Evolutionary conservation across 441 rosid genomes (phyloP).

Genomic region (Arabidopsis lyrata): DNA sequence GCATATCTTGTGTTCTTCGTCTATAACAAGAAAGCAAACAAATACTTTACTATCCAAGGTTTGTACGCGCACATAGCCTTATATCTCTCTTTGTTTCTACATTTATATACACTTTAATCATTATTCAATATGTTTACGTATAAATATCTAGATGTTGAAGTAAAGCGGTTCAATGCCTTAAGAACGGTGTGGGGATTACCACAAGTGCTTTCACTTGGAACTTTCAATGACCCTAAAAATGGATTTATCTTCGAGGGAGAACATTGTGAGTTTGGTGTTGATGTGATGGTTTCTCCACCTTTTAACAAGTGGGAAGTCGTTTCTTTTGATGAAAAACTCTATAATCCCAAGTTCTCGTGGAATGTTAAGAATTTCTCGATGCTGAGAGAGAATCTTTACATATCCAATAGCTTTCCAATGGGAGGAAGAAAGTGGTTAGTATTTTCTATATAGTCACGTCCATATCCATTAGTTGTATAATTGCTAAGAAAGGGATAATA

Average conservation of each 20-base stretch:
- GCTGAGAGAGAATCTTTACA: not conserved
- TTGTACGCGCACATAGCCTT: not conserved
- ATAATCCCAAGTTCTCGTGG: not conserved
- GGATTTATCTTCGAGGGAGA: slow-evolving; percentile 22
- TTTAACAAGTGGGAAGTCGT: slow-evolving; percentile 4
- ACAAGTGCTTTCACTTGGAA: slow-evolving; percentile 7
- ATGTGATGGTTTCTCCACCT: slow-evolving; percentile 4
- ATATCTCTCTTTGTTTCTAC: no score
- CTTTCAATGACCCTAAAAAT: slow-evolving; percentile 4
- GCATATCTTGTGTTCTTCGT: not conserved
- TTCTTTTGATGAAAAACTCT: not conserved
- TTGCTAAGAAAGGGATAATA: no score
- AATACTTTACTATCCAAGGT: slow-evolving; percentile 12
- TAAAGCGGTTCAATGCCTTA: slow-evolving; percentile 11
- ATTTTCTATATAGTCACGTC: no score
- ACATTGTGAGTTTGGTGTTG: slow-evolving; percentile 24
- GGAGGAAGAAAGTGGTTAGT: slow-evolving; percentile 6
- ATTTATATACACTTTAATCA: no score
- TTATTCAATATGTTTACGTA: not conserved
- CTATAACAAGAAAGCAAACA: slow-evolving; percentile 13
- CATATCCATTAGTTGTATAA: no score
- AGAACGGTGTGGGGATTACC: slow-evolving; percentile 12
- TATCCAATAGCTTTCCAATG: not conserved
- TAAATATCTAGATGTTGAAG: slow-evolving; percentile 1
- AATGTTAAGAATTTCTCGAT: not conserved